Conservation (phyloP, 164 flowering plant species). For the Protea cynaroides region DNA sequence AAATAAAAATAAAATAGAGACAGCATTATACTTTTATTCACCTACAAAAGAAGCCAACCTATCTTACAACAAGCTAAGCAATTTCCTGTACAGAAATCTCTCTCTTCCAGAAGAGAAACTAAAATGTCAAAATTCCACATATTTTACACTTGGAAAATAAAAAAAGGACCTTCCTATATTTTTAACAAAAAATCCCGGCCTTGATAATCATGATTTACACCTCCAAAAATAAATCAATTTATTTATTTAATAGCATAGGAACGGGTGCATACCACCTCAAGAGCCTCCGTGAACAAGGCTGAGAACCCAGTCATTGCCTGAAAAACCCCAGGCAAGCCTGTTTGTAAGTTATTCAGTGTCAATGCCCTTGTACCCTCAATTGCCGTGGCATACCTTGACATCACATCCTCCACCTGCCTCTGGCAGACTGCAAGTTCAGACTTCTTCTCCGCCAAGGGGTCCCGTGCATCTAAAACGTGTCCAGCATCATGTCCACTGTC, state of each 20-base stretch:
- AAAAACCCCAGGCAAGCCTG: conserved; percentile 95
- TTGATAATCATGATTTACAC: background rate
- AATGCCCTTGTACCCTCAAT: conserved; percentile 92
- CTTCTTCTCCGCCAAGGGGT: conserved; percentile 90
- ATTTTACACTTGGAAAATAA: background rate
- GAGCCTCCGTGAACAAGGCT: conserved; percentile 54
- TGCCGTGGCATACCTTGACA: conserved; percentile 74
- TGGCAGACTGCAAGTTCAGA: conserved; percentile 65
- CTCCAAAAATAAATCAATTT: background rate
- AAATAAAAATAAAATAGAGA: background rate
- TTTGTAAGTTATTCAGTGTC: conserved; percentile 90
- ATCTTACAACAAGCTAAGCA: background rate
- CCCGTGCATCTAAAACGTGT: conserved; percentile 69
- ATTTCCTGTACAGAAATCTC: background rate
- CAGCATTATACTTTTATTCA: no score
- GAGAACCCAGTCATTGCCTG: conserved; percentile 93
- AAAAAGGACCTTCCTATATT: background rate
- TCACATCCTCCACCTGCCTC: conserved; percentile 87
- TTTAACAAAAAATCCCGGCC: background rate
- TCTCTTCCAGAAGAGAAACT: background rate
- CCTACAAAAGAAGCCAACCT: background rate
- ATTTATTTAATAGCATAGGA: conserved; percentile 49
- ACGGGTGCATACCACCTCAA: conserved; percentile 58
- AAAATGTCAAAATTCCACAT: background rate
- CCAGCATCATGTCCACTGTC: conserved; percentile 47